These are phyloP conservation scores for Lactarius vividus DNA, from an alignment of 768 basidiomycete genomes.

Conservation along the genomic window DNA sequence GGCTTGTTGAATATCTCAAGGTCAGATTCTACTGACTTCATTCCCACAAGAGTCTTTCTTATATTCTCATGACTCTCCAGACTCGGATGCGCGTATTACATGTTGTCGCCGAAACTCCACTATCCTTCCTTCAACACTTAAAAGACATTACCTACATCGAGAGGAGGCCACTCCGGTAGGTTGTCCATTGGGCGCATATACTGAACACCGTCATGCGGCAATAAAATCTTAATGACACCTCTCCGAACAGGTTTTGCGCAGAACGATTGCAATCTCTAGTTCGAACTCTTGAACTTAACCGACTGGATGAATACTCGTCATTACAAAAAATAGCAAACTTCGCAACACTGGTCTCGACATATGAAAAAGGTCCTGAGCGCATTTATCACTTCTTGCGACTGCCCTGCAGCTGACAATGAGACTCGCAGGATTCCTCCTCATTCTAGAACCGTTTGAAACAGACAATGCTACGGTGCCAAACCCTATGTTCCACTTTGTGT, in stretches of 20 bases:
- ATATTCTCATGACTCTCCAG: conserved; percentile 40
- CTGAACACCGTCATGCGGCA: not conserved
- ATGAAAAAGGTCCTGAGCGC: conserved; percentile 76
- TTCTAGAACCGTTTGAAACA: conserved; percentile 97
- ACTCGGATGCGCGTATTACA: conserved; percentile 99
- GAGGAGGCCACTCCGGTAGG: conserved; percentile 81
- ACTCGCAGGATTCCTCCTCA: conserved; percentile 82
- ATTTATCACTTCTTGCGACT: not conserved
- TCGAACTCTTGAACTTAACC: conserved; percentile 82
- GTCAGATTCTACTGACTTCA: conserved; percentile 39
- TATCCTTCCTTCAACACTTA: conserved; percentile 94
- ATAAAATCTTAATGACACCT: conserved; percentile 10
- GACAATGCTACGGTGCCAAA: conserved; percentile 98
- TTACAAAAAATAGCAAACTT: conserved; percentile 95
- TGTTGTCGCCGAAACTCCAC: conserved; percentile 96
- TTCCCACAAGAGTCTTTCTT: not conserved
- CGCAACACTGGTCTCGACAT: conserved; percentile 95
- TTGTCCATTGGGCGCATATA: conserved; percentile 18
- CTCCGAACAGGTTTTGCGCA: conserved; percentile 77
- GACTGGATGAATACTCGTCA: conserved; percentile 87
- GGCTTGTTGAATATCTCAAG: conserved; percentile 98
- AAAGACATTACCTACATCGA: conserved; percentile 99
- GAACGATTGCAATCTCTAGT: conserved; percentile 94
- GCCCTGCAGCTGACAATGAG: conserved; percentile 5
- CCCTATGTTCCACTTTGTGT: conserved; percentile 98